Percentiles rank a stretch among this genome's conserved stretches.
These are phyloP conservation scores for Graphiopsis chlorocephala DNA, from an alignment of 2,329 filamentous ascomycete species.

Conservation along the genomic window DNA sequence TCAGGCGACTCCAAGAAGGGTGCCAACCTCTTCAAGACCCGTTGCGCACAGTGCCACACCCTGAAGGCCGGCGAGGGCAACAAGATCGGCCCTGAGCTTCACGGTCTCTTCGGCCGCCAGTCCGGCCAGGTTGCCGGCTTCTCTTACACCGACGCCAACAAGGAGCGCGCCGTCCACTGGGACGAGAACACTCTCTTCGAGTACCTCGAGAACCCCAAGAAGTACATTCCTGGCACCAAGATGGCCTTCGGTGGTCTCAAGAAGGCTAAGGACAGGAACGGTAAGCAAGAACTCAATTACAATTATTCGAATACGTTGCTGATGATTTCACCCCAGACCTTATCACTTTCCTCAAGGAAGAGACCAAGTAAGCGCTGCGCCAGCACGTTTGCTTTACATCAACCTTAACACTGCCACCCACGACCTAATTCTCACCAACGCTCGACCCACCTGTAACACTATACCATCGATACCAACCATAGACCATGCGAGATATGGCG, in stretches of 20 bases:
- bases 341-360: constrained; percentile 77
- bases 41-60: constrained; percentile 98
- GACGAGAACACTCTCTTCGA: constrained; percentile 82
- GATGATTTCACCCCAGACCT: constrained; percentile 79
- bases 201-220: constrained; percentile 99
- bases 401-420: neutral
- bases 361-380: constrained; percentile 59
- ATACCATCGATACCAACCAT: constrained; percentile 16
- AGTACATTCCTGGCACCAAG: constrained; percentile 99
- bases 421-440: neutral
- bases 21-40: constrained; percentile 98
- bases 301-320: neutral
- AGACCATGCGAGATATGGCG: constrained; percentile 12
- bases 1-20: constrained; percentile 92
- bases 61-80: constrained; percentile 85
- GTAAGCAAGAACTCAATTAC: too few species aligned
- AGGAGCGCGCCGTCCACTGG: constrained; percentile 91
- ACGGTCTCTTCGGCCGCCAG: constrained; percentile 97
- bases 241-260: constrained; percentile 99
- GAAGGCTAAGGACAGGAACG: constrained; percentile 76
- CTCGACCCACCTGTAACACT: constrained; percentile 13
- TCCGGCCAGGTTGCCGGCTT: constrained; percentile 87
- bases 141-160: constrained; percentile 99
- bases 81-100: constrained; percentile 96
- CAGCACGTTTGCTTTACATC: constrained; percentile 4